Conservation (phyloP, 2,329 filamentous ascomycete species). For the Exophiala oligosperma region DNA sequence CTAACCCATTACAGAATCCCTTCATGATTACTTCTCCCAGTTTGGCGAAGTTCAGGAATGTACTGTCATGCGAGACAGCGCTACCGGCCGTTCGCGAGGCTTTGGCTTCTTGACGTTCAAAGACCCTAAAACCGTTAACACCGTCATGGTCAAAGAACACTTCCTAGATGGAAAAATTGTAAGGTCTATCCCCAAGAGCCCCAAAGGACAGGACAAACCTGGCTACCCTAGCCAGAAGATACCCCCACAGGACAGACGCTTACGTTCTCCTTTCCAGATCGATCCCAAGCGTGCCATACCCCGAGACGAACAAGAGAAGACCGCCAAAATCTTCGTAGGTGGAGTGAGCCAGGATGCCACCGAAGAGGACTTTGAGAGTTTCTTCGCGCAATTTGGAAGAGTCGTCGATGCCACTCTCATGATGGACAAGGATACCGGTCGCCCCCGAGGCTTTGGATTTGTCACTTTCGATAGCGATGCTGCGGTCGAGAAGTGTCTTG, state of each 20-base stretch:
- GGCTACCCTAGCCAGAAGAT: slow-evolving; percentile 15
- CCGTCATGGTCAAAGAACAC: slow-evolving; percentile 99
- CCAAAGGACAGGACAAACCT: slow-evolving; percentile 20
- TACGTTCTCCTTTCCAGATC: slow-evolving; percentile 61
- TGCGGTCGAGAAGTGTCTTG: slow-evolving; percentile 88
- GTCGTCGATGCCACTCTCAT: slow-evolving; percentile 97
- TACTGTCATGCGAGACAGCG: slow-evolving; percentile 98
- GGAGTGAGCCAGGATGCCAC: slow-evolving; percentile 97
- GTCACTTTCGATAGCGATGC: slow-evolving; percentile 97
- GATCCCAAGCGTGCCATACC: slow-evolving; percentile 97
- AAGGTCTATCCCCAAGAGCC: slow-evolving; percentile 44
- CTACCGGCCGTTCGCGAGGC: slow-evolving; percentile 87
- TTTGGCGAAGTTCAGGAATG: slow-evolving; percentile 97
- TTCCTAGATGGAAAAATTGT: slow-evolving; percentile 98
- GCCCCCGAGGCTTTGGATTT: slow-evolving; percentile 93
- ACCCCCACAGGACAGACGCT: slow-evolving; percentile 25
- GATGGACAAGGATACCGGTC: slow-evolving; percentile 99
- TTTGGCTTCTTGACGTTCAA: slow-evolving; percentile 98
- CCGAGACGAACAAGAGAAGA: slow-evolving; percentile 95
- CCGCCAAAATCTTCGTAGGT: slow-evolving; percentile 97
- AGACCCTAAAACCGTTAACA: slow-evolving; percentile 96
- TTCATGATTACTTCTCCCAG: slow-evolving; percentile 95
- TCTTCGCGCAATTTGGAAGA: slow-evolving; percentile 94
- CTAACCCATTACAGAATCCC: slow-evolving; percentile 66
- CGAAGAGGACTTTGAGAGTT: slow-evolving; percentile 92